Evolutionary conservation across 768 basidiomycete genomes (phyloP).

Genomic region (Boletus pseudo-olivaceus): DNA sequence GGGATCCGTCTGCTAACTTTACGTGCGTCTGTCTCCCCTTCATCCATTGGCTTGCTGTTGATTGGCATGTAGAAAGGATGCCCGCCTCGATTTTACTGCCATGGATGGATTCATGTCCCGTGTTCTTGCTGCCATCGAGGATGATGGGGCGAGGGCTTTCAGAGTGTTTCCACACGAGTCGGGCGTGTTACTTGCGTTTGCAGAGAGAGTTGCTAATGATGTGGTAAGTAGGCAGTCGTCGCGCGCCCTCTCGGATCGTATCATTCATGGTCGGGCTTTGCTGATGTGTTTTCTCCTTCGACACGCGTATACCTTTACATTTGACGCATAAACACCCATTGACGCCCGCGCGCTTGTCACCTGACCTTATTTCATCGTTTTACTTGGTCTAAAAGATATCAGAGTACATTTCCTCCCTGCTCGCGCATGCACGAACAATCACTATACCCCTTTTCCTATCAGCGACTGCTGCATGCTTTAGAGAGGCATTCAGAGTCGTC

Average conservation of each 20-base stretch:
- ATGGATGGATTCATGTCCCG: conserved; percentile 90
- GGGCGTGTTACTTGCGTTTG: conserved; percentile 74
- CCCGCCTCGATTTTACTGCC: conserved; percentile 76
- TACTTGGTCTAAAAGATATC: conserved; percentile 52
- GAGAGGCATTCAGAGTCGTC: conserved; percentile 84
- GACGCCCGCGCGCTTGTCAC: background rate
- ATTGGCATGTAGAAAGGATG: conserved; percentile 40
- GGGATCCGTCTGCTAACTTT: conserved; percentile 81
- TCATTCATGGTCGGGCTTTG: background rate
- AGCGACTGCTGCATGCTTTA: conserved; percentile 86
- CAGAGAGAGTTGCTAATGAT: conserved; percentile 80
- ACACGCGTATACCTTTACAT: background rate
- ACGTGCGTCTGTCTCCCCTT: conserved; percentile 43
- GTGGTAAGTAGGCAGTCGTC: conserved; percentile 53
- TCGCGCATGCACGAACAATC: conserved; percentile 74
- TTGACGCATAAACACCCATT: background rate
- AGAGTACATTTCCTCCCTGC: conserved; percentile 79
- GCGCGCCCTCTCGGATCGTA: background rate
- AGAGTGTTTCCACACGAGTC: conserved; percentile 82
- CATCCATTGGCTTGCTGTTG: background rate
- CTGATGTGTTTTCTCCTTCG: background rate
- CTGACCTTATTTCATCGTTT: background rate
- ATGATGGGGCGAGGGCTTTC: conserved; percentile 78
- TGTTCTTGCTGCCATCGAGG: conserved; percentile 58
- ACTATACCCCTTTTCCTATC: conserved; percentile 70